Percentiles rank a stretch among this genome's conserved stretches.
Conservation (phyloP, 2,329 filamentous ascomycete species). For the Reticulascus tulasneorum region DNA sequence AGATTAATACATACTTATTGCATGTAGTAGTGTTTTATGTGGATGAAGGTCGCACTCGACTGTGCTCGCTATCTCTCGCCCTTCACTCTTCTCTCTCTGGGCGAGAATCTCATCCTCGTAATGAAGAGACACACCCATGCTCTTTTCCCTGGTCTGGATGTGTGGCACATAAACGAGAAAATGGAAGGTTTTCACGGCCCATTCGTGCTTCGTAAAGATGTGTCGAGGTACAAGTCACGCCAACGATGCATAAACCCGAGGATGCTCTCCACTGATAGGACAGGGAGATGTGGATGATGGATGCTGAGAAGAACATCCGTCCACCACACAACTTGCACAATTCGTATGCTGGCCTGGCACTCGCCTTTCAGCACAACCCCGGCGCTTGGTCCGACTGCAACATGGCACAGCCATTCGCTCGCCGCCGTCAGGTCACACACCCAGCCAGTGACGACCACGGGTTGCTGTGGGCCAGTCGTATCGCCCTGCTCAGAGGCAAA, state of each 20-base stretch:
- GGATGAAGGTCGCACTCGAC: conserved; percentile 1
- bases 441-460: conserved; percentile 8
- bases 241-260: conserved; percentile 14
- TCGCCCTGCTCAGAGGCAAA: conserved; percentile 5
- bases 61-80: neutral
- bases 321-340: conserved; percentile 16
- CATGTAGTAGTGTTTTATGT: conserved; percentile 2
- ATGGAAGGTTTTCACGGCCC: conserved; percentile 6
- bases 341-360: conserved; percentile 11
- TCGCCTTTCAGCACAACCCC: conserved; percentile 5
- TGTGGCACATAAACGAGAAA: neutral
- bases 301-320: conserved; percentile 7
- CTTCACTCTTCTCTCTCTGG: conserved; percentile 78
- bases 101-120: conserved; percentile 38
- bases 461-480: conserved; percentile 13
- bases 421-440: conserved; percentile 12
- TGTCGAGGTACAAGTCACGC: conserved; percentile 12
- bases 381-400: conserved; percentile 11
- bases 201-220: conserved; percentile 2
- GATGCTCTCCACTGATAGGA: conserved; percentile 12
- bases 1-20: conserved; percentile 10
- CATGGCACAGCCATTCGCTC: conserved; percentile 12
- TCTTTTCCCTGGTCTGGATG: neutral
- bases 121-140: conserved; percentile 1
- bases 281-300: conserved; percentile 5